Percentiles rank a stretch among this genome's conserved stretches.
These are phyloP conservation scores for Halenospora varia DNA, from an alignment of 495 filamentous ascomycete genomes.

Conservation along the genomic window DNA sequence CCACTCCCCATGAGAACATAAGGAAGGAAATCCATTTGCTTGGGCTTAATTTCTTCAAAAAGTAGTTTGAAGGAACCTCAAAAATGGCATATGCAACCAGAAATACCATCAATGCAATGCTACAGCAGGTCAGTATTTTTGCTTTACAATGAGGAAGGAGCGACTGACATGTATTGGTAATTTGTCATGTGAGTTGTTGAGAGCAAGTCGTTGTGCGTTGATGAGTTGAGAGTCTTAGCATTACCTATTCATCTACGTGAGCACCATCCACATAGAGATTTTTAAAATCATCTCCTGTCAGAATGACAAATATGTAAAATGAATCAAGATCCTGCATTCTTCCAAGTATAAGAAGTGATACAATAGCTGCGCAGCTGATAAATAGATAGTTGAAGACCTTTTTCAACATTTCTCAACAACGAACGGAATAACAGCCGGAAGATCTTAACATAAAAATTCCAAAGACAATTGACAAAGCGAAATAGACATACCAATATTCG, in stretches of 20 bases:
- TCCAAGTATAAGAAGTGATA: no score
- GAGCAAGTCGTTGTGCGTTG: conserved; percentile 57
- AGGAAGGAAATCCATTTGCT: conserved; percentile 24
- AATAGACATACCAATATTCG: conserved; percentile 72
- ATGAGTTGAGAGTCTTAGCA: conserved; percentile 62
- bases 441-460: neutral
- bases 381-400: neutral
- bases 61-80: conserved; percentile 60
- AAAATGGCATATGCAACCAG: conserved; percentile 62
- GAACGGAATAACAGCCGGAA: neutral
- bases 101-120: conserved; percentile 67
- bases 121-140: neutral
- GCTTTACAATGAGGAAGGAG: conserved; percentile 34
- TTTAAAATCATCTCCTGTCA: no score
- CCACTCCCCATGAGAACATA: conserved; percentile 29
- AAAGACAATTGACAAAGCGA: neutral
- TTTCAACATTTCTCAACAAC: neutral
- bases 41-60: conserved; percentile 24
- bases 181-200: conserved; percentile 56
- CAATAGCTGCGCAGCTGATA: neutral
- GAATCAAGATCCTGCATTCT: no score
- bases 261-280: no score
- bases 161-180: conserved; percentile 54
- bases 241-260: conserved; percentile 48
- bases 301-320: no score